Percentiles rank a stretch among this genome's conserved stretches.
phyloP scores from a whole-genome alignment of 116 monocot genomes.

The Posidonia oceanica region DNA sequence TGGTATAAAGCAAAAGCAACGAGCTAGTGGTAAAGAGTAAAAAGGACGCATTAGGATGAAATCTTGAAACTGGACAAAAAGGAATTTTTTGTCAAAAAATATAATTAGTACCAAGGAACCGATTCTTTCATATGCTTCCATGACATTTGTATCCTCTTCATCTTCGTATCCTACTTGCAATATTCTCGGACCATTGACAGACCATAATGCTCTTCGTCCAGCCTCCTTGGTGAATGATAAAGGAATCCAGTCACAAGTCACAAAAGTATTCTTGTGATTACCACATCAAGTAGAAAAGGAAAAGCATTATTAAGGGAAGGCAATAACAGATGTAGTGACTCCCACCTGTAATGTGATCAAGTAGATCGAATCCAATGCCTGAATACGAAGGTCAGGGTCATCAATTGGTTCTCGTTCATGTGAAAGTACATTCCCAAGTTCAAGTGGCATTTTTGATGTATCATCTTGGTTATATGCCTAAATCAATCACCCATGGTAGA shows the following conservation, averaged over 20 bases:
- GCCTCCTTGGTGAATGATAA: constrained; percentile 51
- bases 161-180: constrained; percentile 95
- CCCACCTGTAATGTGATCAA: constrained; percentile 73
- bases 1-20: no score
- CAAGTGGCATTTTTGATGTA: constrained; percentile 86
- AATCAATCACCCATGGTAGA: constrained; percentile 1
- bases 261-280: no score
- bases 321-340: background rate
- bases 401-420: constrained; percentile 82
- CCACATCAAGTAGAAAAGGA: no score
- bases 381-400: constrained; percentile 84
- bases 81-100: background rate
- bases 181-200: constrained; percentile 83
- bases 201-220: constrained; percentile 79
- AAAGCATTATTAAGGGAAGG: no score
- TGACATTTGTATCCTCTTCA: constrained; percentile 84
- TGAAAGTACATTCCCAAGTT: constrained; percentile 68
- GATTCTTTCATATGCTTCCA: constrained; percentile 92
- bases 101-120: constrained; percentile 73
- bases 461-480: constrained; percentile 84
- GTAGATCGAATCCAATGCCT: constrained; percentile 87
- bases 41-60: no score
- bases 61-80: background rate
- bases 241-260: background rate
- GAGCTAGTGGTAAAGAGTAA: no score